phyloP scores from a whole-genome alignment of 2,329 filamentous ascomycete genomes.

The Orbilia blumenaviensis region DNA sequence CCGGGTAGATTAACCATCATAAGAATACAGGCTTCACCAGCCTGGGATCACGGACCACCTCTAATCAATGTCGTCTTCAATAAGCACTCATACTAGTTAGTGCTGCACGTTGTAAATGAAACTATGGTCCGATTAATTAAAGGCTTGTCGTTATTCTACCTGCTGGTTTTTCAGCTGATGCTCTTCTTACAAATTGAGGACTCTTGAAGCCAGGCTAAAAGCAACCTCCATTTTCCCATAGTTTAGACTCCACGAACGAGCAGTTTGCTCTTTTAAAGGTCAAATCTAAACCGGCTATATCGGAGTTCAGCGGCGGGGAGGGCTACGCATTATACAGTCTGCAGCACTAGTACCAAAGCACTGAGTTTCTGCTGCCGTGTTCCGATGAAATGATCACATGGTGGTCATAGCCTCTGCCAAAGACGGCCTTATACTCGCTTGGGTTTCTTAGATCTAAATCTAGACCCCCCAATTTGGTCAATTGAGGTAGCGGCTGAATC shows the following conservation, averaged over 20 bases:
- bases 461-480: not conserved
- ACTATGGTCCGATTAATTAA: not conserved
- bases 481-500: constrained; percentile 5
- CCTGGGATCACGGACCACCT: constrained; percentile 30
- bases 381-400: constrained; percentile 7
- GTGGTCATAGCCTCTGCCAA: constrained; percentile 1
- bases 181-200: constrained; percentile 8
- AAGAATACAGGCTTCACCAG: constrained; percentile 6
- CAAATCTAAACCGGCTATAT: constrained; percentile 17
- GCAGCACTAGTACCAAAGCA: not conserved
- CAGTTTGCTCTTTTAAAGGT: constrained; percentile 1
- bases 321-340: not conserved
- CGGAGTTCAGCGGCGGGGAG: constrained; percentile 28
- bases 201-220: constrained; percentile 24
- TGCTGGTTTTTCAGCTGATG: not conserved
- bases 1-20: constrained; percentile 39
- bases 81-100: not conserved
- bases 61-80: constrained; percentile 8
- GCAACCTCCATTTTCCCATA: not conserved
- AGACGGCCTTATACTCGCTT: constrained; percentile 24
- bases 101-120: constrained; percentile 9
- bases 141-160: not conserved
- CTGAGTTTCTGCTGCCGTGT: not conserved
- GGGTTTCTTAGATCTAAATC: not conserved
- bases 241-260: constrained; percentile 10